Evolutionary conservation across 305 asterid genomes (phyloP), one percentile per base, ranked within the genome.

Genomic region (Solanum hybrid): DNA sequence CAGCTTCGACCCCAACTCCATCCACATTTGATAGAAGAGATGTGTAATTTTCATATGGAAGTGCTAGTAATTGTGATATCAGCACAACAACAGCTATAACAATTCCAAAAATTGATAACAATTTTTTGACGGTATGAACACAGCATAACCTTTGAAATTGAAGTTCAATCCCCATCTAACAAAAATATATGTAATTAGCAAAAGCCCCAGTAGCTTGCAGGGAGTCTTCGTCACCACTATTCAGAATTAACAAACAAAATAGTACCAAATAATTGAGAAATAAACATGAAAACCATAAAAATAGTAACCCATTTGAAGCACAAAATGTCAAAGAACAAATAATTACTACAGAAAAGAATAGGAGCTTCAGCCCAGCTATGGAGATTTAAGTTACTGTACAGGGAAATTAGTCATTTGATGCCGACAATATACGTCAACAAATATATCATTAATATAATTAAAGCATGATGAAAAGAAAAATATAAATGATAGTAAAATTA

Each of bases 41-140:
- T 37, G 82, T 81, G 90, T 89, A 89, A 90, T 86, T 90, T 19
- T 89, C 89, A 88, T 88, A 87, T 75, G 93, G 93, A 82, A 89
- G 35, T 76, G 91, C 72, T 24, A 91, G 86, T 45, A 93, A 88
- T 90, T 89, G 91, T 26, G 91, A 78, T 45, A 95, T 85, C 87
- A 89, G 69, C 31, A 90, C 90, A 88, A 90, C 78, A 60, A 88
- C 84, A 90, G 86, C 71, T 26, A 91, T 34, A 14, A 91, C 82
- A 89, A 88, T 79, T 64, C 91, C 93, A 88, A 91, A 82, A 79
- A 92, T 32, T 31, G 32, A 89, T 24, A 92, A 75, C 56, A 92
- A 66, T 75, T 90, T 89, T 75, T 90, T 89, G 78, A 78, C 24
- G 31, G 86, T 88, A 3, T 19, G 90, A 19, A 89, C 81, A 72